Evolutionary conservation across 2,329 filamentous ascomycete genomes (phyloP).

Genomic region (Emergomyces orientalis): DNA sequence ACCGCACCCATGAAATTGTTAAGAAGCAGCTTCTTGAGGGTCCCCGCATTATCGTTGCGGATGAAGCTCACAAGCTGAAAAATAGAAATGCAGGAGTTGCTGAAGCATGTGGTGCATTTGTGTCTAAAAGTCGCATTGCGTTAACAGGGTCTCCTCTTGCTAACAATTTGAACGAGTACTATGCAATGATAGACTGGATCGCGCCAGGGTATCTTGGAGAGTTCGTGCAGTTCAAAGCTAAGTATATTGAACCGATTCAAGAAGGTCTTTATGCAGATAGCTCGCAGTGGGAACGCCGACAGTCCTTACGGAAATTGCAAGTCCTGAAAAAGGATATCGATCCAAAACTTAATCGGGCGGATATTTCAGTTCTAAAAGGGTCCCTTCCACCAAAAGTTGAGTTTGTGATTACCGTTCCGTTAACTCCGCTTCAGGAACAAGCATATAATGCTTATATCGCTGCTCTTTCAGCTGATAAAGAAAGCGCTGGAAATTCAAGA

Average conservation of each 20-base stretch:
- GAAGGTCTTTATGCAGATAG: slow-evolving; percentile 62
- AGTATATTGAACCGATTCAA: slow-evolving; percentile 66
- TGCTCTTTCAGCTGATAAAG: slow-evolving; percentile 26
- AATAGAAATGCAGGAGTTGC: slow-evolving; percentile 50
- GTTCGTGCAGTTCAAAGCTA: slow-evolving; percentile 54
- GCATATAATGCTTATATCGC: slow-evolving; percentile 52
- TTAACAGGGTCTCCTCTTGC: slow-evolving; percentile 79
- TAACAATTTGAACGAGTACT: slow-evolving; percentile 78
- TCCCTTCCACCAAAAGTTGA: slow-evolving; percentile 68
- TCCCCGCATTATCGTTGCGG: slow-evolving; percentile 67
- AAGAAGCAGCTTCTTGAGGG: slow-evolving; percentile 46
- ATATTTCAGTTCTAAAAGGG: slow-evolving; percentile 56
- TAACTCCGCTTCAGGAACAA: slow-evolving; percentile 55
- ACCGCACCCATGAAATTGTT: slow-evolving; percentile 33
- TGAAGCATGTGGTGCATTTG: slow-evolving; percentile 49
- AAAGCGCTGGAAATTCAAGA: slow-evolving; percentile 31
- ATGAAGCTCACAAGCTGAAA: slow-evolving; percentile 77
- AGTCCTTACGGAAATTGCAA: slow-evolving; percentile 56
- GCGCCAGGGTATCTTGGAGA: slow-evolving; percentile 68
- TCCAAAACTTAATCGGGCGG: slow-evolving; percentile 69
- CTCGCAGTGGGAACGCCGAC: slow-evolving; percentile 44
- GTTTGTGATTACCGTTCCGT: slow-evolving; percentile 65
- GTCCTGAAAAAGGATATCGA: slow-evolving; percentile 62
- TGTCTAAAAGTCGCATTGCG: slow-evolving; percentile 63
- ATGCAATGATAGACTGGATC: slow-evolving; percentile 80